Conservation (phyloP, 805 yeast genomes). For the Teunomyces barrocoloradensis region DNA sequence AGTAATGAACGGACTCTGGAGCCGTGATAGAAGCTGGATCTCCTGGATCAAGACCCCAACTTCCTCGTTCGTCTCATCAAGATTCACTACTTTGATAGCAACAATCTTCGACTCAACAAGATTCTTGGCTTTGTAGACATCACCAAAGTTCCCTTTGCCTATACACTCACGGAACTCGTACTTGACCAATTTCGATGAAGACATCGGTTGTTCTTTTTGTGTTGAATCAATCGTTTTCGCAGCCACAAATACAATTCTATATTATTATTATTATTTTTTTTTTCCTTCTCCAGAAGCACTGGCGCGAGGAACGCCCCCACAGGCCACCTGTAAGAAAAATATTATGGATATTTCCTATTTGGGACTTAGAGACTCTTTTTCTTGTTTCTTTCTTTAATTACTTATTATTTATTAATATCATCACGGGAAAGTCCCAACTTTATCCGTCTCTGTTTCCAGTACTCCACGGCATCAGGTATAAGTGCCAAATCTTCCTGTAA, state of each 20-base stretch:
- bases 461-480: slow-evolving; percentile 46
- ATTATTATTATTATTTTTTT: background rate
- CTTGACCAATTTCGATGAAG: slow-evolving; percentile 4
- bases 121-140: slow-evolving; percentile 62
- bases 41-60: slow-evolving; percentile 71
- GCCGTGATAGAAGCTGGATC: slow-evolving; percentile 66
- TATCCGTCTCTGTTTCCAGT: slow-evolving; percentile 42
- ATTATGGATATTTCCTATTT: background rate
- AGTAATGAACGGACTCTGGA: slow-evolving; percentile 68
- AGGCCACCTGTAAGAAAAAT: too few relatives aligned
- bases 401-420: background rate
- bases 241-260: slow-evolving; percentile 10
- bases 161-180: slow-evolving; percentile 51
- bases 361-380: background rate
- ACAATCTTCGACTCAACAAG: slow-evolving; percentile 43
- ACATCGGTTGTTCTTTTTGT: background rate
- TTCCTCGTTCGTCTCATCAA: slow-evolving; percentile 79
- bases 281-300: background rate
- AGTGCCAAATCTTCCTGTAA: slow-evolving; percentile 35
- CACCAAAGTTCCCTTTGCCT: slow-evolving; percentile 86
- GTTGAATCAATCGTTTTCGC: slow-evolving; percentile 4
- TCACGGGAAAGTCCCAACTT: slow-evolving; percentile 6
- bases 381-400: too few relatives aligned
- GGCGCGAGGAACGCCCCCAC: too few relatives aligned
- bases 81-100: slow-evolving; percentile 83